Base-by-base conservation (phyloP, 2,329 filamentous ascomycete genomes). In the Chaetomiaceae sp. region DNA sequence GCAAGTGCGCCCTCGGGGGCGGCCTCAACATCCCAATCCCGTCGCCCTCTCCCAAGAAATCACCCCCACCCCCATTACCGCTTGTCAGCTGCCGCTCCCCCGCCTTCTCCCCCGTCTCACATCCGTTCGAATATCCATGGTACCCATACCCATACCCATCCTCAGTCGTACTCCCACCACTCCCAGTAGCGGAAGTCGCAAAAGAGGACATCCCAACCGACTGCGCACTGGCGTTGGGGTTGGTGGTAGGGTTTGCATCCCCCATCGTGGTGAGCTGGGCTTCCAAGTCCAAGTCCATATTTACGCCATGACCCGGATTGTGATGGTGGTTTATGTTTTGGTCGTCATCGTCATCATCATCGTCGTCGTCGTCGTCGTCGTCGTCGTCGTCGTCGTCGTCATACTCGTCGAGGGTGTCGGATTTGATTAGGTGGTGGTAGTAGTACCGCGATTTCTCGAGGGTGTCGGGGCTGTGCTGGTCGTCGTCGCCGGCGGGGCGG, bases 1-100 rank as follows among this genome's bases (percentile, higher is more conserved):
- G 10, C 3, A 50, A n/a, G 40, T 60, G 58, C 5, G 54, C 58
- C 31, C 43, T 52, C 4, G 59, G 54, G 20, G 58, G 58, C 16
- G 55, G 50, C 10, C 45, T 38, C 19, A 59, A 21, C 3, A 44
- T 16, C 23, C 31, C 40, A 2, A 3, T 6, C 39, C 42, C 13
- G 19, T 27, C 43, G 9, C 14, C 9, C 12, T 20, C 39, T 3
- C 7, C 23, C 23, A n/a, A n/a, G n/a, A n/a, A n/a, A 17, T 34
- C 16, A 5, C 7, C 13, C 16, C 13, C 37, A 23, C 27, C 34
- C 19, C 25, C 23, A 12, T 5, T n/a, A 23, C 33, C 41, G 17
- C 13, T 50, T 5, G 13, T 14, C 14, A 6, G 12, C 25, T 27
- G n/a, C n/a, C n/a, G n/a, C n/a, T n/a, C n/a, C 16, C 31, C 4